These are phyloP conservation scores for Petrea volubilis DNA, from an alignment of 257 asterid genomes.

Conservation along the genomic window DNA sequence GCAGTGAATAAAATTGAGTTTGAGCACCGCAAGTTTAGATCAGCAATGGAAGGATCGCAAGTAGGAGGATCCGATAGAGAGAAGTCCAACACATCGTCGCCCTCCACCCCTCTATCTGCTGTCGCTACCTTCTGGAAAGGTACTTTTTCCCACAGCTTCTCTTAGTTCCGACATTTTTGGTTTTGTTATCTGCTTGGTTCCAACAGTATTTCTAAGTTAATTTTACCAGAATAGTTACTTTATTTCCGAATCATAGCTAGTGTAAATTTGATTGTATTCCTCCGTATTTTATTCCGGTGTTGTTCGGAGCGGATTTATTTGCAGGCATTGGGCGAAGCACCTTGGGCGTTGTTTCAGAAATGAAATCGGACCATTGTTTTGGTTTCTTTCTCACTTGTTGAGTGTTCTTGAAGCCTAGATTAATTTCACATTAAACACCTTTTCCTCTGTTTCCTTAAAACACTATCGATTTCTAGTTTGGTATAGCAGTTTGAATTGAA, in stretches of 20 bases:
- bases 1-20: slow-evolving; percentile 15
- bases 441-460: not conserved
- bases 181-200: not conserved
- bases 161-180: not conserved
- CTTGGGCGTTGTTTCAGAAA: not conserved
- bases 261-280: slow-evolving; percentile 13
- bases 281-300: slow-evolving; percentile 1
- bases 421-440: slow-evolving; percentile 1
- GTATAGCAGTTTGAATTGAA: not conserved
- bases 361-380: not conserved
- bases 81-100: slow-evolving; percentile 57
- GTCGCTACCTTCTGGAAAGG: slow-evolving; percentile 96
- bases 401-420: not conserved
- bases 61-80: slow-evolving; percentile 87
- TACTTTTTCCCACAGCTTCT: slow-evolving; percentile 17
- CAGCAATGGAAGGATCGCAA: slow-evolving; percentile 66
- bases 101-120: slow-evolving; percentile 72
- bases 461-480: not conserved
- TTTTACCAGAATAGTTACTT: not conserved
- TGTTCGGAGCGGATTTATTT: not conserved
- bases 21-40: slow-evolving; percentile 30
- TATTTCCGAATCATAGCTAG: not conserved
- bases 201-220: not conserved
- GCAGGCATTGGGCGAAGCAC: not conserved
- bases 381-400: not conserved